phyloP scores from a whole-genome alignment of 352 stramenopile genomes.

The Globisporangium takayamanum region DNA sequence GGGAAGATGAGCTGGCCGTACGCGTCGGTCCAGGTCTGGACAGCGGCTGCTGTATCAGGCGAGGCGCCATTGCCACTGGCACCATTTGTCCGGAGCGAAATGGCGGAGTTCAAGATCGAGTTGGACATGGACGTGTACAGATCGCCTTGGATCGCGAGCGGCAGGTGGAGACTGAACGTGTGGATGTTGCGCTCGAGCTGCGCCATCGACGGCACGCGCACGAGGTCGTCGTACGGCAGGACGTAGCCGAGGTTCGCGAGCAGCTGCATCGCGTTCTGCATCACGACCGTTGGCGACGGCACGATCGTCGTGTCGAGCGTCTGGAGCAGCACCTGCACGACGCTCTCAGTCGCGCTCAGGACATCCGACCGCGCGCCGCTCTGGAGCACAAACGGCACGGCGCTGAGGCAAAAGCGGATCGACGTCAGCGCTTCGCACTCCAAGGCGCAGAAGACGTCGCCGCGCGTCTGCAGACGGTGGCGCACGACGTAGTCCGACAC shows the following conservation, averaged over 20 bases:
- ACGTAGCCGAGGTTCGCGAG: slow-evolving; percentile 59
- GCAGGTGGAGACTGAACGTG: slow-evolving; percentile 64
- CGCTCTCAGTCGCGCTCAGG: slow-evolving; percentile 39
- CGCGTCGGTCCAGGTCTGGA: slow-evolving; percentile 43
- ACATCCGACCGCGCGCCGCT: slow-evolving; percentile 47
- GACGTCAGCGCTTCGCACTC: slow-evolving; percentile 63
- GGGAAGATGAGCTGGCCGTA: slow-evolving; percentile 57
- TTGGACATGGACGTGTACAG: slow-evolving; percentile 79
- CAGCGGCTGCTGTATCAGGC: slow-evolving; percentile 17
- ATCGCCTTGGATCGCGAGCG: slow-evolving; percentile 62
- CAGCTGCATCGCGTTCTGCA: slow-evolving; percentile 63
- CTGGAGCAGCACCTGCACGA: slow-evolving; percentile 45
- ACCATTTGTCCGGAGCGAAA: slow-evolving; percentile 34
- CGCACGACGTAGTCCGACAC: slow-evolving; percentile 55
- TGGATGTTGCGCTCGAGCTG: slow-evolving; percentile 68
- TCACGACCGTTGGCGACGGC: slow-evolving; percentile 49
- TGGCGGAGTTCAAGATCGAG: slow-evolving; percentile 69
- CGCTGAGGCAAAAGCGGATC: slow-evolving; percentile 50
- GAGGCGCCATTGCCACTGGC: slow-evolving; percentile 6
- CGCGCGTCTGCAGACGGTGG: slow-evolving; percentile 49
- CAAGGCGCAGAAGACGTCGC: slow-evolving; percentile 45
- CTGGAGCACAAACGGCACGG: slow-evolving; percentile 52
- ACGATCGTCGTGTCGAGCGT: slow-evolving; percentile 63
- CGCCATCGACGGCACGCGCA: slow-evolving; percentile 56
- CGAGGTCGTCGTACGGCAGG: slow-evolving; percentile 63